A percentile compares a stretch with the other conserved stretches of the same genome.
Conservation (phyloP, 2,329 filamentous ascomycete genomes). For the Claviceps purpurea region DNA sequence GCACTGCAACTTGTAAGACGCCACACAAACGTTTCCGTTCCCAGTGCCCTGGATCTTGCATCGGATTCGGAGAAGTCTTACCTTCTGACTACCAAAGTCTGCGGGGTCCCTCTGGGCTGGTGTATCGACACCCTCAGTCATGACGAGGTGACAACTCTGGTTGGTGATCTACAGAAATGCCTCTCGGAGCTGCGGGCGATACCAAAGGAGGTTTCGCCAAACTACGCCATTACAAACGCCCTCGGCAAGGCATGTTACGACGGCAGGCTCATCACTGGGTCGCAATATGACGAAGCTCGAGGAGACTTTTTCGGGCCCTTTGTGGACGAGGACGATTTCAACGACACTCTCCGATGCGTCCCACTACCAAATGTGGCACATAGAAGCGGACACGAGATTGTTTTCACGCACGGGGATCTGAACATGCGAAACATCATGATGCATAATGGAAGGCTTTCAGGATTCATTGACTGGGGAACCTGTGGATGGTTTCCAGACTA, state of each 20-base stretch:
- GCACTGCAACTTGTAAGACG: too few species aligned
- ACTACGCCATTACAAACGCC: neutral
- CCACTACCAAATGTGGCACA: conserved; percentile 3
- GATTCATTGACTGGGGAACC: conserved; percentile 16
- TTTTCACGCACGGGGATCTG: conserved; percentile 30
- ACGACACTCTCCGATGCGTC: neutral
- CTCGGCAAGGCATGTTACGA: conserved; percentile 3
- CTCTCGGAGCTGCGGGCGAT: too few species aligned
- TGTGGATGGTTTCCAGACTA: conserved; percentile 13
- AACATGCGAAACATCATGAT: conserved; percentile 17
- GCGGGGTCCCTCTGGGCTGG: too few species aligned
- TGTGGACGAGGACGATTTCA: conserved; percentile 6
- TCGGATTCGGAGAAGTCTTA: too few species aligned
- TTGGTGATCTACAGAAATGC: too few species aligned
- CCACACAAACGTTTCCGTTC: too few species aligned
- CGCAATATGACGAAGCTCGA: neutral
- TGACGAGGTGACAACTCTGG: too few species aligned
- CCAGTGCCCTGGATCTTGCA: too few species aligned
- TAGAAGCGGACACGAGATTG: conserved; percentile 6
- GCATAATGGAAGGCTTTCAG: conserved; percentile 13
- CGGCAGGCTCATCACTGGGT: too few species aligned
- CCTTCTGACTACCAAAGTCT: too few species aligned
- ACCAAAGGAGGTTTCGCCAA: conserved; percentile 1
- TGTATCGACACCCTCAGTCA: too few species aligned
- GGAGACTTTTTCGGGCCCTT: conserved; percentile 8